These are phyloP conservation scores for Kwoniella dejecticola DNA, from an alignment of 768 basidiomycete species.

Conservation along the genomic window DNA sequence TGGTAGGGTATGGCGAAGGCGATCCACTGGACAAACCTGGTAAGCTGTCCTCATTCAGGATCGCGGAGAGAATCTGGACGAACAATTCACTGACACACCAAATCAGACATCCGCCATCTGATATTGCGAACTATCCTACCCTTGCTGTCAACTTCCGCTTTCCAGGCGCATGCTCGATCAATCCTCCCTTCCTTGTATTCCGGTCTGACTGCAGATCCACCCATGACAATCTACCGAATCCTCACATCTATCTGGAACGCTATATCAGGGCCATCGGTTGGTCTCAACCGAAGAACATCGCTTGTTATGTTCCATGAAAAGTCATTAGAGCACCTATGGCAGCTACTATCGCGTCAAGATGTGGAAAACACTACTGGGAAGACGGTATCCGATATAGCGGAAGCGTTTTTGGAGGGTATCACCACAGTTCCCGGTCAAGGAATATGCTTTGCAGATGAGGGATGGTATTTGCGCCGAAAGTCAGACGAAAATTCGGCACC, in stretches of 20 bases:
- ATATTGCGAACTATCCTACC: slow-evolving; percentile 44
- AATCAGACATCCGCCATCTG: slow-evolving; percentile 50
- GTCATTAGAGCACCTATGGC: slow-evolving; percentile 61
- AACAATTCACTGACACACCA: too few relatives aligned
- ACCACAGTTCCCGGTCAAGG: slow-evolving; percentile 79
- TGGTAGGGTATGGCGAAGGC: slow-evolving; percentile 38
- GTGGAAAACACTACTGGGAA: slow-evolving; percentile 64
- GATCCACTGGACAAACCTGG: slow-evolving; percentile 54
- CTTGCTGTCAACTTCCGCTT: slow-evolving; percentile 40
- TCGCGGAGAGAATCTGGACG: not conserved
- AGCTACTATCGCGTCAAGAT: slow-evolving; percentile 69
- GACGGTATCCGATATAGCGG: slow-evolving; percentile 63
- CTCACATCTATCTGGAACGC: slow-evolving; percentile 46
- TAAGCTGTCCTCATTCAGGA: slow-evolving; percentile 19
- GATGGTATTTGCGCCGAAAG: slow-evolving; percentile 83
- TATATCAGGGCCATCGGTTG: slow-evolving; percentile 35
- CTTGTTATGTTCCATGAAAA: slow-evolving; percentile 47
- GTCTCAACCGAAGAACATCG: slow-evolving; percentile 42
- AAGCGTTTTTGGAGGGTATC: slow-evolving; percentile 83
- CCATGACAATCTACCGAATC: slow-evolving; percentile 46
- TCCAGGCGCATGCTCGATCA: slow-evolving; percentile 45
- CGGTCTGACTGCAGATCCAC: slow-evolving; percentile 46
- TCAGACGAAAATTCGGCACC: slow-evolving; percentile 48
- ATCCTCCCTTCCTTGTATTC: slow-evolving; percentile 46
- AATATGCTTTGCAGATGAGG: slow-evolving; percentile 82